phyloP scores from a whole-genome alignment of 768 basidiomycete species.

The Punctularia strigosozonata region DNA sequence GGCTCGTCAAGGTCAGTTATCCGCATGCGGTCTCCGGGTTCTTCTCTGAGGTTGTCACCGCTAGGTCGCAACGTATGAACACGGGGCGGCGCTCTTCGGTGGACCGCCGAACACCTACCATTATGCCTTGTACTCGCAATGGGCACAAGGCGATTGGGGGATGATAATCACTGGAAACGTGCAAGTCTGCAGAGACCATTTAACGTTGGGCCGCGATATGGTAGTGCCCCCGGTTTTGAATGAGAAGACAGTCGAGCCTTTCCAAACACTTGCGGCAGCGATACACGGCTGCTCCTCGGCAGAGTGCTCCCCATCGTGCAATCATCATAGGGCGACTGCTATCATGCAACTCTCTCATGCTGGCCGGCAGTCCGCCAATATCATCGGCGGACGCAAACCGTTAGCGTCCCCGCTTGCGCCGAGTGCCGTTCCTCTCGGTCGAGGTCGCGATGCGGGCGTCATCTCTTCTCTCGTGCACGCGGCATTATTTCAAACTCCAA shows the following conservation, averaged over 20 bases:
- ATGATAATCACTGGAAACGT: slow-evolving; percentile 85
- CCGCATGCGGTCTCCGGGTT: background rate
- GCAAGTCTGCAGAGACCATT: slow-evolving; percentile 50
- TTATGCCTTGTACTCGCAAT: slow-evolving; percentile 53
- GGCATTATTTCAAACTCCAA: slow-evolving; percentile 53
- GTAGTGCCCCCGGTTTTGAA: slow-evolving; percentile 37
- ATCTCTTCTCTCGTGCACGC: slow-evolving; percentile 34
- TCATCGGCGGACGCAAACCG: slow-evolving; percentile 55
- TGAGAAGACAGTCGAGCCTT: slow-evolving; percentile 35
- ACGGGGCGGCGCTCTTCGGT: slow-evolving; percentile 51
- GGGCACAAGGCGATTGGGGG: slow-evolving; percentile 74
- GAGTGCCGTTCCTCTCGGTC: slow-evolving; percentile 44
- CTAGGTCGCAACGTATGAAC: slow-evolving; percentile 88
- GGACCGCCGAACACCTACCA: slow-evolving; percentile 65
- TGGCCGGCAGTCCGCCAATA: slow-evolving; percentile 71
- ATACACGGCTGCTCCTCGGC: slow-evolving; percentile 29
- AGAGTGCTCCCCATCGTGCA: background rate
- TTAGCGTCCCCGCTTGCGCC: slow-evolving; percentile 60
- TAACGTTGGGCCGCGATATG: slow-evolving; percentile 64
- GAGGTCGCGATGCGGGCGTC: too few relatives aligned
- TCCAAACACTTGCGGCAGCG: slow-evolving; percentile 31
- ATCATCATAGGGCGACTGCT: slow-evolving; percentile 27
- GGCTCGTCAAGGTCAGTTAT: slow-evolving; percentile 35
- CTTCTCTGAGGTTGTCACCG: background rate
- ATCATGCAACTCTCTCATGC: slow-evolving; percentile 79